These are phyloP conservation scores for Aspergillus campestris DNA, from an alignment of 495 filamentous ascomycete genomes.

Conservation along the genomic window DNA sequence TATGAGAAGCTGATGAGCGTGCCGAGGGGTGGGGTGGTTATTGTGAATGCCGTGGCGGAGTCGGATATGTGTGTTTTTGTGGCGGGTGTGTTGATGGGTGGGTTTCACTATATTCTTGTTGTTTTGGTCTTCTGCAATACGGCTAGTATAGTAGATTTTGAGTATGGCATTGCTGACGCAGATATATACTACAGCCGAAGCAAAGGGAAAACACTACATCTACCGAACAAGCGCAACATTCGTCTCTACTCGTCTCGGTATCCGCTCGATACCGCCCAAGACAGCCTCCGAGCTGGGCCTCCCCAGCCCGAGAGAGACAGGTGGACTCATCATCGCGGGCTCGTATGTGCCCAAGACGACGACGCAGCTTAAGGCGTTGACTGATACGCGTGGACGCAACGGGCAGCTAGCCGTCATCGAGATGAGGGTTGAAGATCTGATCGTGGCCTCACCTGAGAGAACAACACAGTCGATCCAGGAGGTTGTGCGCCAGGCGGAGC, in stretches of 20 bases:
- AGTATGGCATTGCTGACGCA: no score
- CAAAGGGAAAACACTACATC: slow-evolving; percentile 38
- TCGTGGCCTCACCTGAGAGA: slow-evolving; percentile 18
- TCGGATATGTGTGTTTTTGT: slow-evolving; percentile 46
- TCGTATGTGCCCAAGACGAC: slow-evolving; percentile 51
- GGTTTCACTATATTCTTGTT: background rate
- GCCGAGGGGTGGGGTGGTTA: slow-evolving; percentile 31
- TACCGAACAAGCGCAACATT: slow-evolving; percentile 48
- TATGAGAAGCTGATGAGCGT: slow-evolving; percentile 27
- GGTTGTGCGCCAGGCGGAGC: slow-evolving; percentile 21
- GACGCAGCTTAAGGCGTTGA: slow-evolving; percentile 35
- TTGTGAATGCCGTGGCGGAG: slow-evolving; percentile 45
- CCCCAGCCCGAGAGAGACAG: slow-evolving; percentile 20
- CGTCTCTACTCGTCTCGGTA: slow-evolving; percentile 45
- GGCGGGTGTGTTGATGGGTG: slow-evolving; percentile 34
- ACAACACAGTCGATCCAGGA: slow-evolving; percentile 14
- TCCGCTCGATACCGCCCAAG: slow-evolving; percentile 36
- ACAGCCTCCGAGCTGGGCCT: slow-evolving; percentile 32
- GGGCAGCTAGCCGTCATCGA: slow-evolving; percentile 36
- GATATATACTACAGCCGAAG: slow-evolving; percentile 21
- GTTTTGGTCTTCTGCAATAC: no score
- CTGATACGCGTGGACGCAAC: slow-evolving; percentile 19
- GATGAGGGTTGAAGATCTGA: slow-evolving; percentile 37
- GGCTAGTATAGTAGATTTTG: no score
- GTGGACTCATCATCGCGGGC: slow-evolving; percentile 44